A percentile compares a stretch with the other conserved stretches of the same genome.
Conservation (phyloP, 2,329 filamentous ascomycete genomes). For the Colletotrichum sp. region DNA sequence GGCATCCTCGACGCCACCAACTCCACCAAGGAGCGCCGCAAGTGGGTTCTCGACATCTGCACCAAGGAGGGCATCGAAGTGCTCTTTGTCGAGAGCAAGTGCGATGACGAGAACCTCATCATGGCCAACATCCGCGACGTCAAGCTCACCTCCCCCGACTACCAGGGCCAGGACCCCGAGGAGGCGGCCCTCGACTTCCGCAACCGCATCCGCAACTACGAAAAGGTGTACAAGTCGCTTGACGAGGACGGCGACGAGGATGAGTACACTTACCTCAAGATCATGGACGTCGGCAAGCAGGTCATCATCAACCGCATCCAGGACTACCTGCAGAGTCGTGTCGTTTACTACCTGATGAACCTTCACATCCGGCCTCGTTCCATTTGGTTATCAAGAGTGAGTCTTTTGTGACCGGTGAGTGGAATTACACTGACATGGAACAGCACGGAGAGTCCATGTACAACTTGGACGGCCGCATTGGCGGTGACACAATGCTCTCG, state of each 20-base stretch:
- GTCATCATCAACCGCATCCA: conserved; percentile 98
- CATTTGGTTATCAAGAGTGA: conserved; percentile 92
- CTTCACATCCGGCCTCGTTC: conserved; percentile 95
- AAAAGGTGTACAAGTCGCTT: conserved; percentile 94
- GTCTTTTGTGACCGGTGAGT: conserved; percentile 33
- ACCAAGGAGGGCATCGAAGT: conserved; percentile 81
- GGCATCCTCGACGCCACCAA: conserved; percentile 97
- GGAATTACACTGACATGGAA: not conserved
- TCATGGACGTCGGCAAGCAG: conserved; percentile 94
- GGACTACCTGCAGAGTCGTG: conserved; percentile 93
- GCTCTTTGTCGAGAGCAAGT: conserved; percentile 95
- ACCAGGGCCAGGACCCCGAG: conserved; percentile 92
- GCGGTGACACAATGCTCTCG: conserved; percentile 88
- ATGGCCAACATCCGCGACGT: conserved; percentile 99
- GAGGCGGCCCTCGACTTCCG: conserved; percentile 89
- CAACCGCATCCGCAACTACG: conserved; percentile 94
- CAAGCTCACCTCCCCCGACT: conserved; percentile 96
- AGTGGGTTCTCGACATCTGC: conserved; percentile 89
- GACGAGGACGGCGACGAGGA: conserved; percentile 81
- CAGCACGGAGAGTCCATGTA: conserved; percentile 94
- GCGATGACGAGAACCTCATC: conserved; percentile 93
- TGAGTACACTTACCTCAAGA: conserved; percentile 92
- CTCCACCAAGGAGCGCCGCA: conserved; percentile 85
- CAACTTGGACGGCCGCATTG: conserved; percentile 90
- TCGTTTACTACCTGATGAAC: conserved; percentile 99